These are phyloP conservation scores for Escovopsis sp. DNA, from an alignment of 2,329 filamentous ascomycete genomes.

Conservation along the genomic window DNA sequence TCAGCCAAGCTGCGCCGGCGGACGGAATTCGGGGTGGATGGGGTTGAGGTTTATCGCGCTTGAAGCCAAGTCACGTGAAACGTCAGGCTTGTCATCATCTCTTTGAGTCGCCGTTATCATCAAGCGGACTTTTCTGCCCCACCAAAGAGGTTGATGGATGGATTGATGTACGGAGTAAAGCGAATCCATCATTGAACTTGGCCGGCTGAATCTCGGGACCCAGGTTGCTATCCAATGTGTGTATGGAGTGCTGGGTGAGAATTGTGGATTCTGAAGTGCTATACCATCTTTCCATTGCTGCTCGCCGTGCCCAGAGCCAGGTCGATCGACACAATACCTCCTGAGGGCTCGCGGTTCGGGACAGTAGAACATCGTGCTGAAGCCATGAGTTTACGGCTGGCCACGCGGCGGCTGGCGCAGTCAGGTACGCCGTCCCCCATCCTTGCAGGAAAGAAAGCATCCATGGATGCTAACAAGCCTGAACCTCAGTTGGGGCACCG, in stretches of 20 bases:
- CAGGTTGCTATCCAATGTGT: no score
- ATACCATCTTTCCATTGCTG: conserved; percentile 1
- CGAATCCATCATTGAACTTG: neutral
- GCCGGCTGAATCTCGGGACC: neutral
- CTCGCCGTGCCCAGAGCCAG: conserved; percentile 5
- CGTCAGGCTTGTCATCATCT: no score
- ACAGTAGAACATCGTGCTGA: conserved; percentile 6
- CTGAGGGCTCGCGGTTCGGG: conserved; percentile 9
- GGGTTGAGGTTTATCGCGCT: conserved; percentile 21
- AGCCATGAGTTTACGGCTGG: conserved; percentile 50
- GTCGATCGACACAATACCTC: conserved; percentile 8
- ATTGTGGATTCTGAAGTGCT: neutral
- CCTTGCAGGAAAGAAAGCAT: neutral
- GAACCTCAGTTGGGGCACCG: conserved; percentile 2
- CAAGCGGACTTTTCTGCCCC: neutral
- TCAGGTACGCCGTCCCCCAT: conserved; percentile 37
- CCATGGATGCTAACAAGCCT: conserved; percentile 1
- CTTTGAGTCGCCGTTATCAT: no score
- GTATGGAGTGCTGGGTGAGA: no score
- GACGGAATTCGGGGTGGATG: no score
- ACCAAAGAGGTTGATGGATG: no score
- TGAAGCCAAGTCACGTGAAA: conserved; percentile 10
- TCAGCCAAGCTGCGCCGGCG: conserved; percentile 4
- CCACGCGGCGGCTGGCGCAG: conserved; percentile 43
- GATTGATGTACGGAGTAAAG: no score